phyloP scores from a whole-genome alignment of 2,329 filamentous ascomycete genomes.

The Fusarium clavum region DNA sequence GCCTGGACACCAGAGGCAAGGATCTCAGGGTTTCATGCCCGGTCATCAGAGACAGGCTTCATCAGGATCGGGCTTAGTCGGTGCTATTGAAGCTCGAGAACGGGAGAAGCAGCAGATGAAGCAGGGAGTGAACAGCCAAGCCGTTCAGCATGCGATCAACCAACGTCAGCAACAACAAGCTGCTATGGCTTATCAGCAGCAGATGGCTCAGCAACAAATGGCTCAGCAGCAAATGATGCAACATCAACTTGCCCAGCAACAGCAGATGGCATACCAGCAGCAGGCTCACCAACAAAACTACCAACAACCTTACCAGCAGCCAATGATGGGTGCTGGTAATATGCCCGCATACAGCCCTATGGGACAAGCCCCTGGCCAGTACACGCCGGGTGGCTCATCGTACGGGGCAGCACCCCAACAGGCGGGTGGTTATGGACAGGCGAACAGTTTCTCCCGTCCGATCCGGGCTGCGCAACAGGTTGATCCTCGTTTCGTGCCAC shows the following conservation, averaged over 20 bases:
- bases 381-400: constrained; percentile 33
- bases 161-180: constrained; percentile 38
- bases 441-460: constrained; percentile 50
- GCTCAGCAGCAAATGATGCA: constrained; percentile 46
- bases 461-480: constrained; percentile 48
- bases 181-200: constrained; percentile 46
- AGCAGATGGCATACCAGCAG: constrained; percentile 56
- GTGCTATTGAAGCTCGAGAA: constrained; percentile 83
- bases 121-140: constrained; percentile 67
- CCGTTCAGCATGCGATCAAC: constrained; percentile 38
- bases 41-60: constrained; percentile 63
- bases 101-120: constrained; percentile 79
- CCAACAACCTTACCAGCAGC: constrained; percentile 41
- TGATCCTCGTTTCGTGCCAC: constrained; percentile 47
- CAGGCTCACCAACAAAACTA: constrained; percentile 57
- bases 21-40: constrained; percentile 67
- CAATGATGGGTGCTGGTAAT: constrained; percentile 44
- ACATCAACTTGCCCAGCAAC: constrained; percentile 44
- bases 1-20: constrained; percentile 63
- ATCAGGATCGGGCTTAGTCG: constrained; percentile 74
- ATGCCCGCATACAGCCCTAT: constrained; percentile 44
- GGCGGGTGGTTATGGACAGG: constrained; percentile 32
- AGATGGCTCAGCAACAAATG: constrained; percentile 63
- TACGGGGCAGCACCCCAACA: constrained; percentile 44
- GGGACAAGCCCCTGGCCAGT: constrained; percentile 39